phyloP scores from a whole-genome alignment of 169 alveolate species.

The Hepatocystis sp. region DNA sequence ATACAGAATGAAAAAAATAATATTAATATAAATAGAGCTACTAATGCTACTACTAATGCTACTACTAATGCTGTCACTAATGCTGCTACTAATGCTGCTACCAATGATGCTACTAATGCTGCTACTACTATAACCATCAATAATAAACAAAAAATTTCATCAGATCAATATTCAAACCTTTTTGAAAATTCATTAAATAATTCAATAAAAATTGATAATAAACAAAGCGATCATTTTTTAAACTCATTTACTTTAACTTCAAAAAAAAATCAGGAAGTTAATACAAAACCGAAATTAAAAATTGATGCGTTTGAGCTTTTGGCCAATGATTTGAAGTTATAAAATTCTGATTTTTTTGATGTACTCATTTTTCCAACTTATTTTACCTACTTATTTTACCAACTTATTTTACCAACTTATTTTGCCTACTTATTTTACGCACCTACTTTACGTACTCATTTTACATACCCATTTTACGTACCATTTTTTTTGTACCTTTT shows the following conservation, averaged over 20 bases:
- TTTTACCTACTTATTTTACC: no score
- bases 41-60: neutral
- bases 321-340: constrained; percentile 48
- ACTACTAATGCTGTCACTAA: neutral
- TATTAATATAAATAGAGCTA: neutral
- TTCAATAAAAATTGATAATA: constrained; percentile 12
- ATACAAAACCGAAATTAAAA: constrained; percentile 39
- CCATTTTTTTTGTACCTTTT: no score
- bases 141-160: neutral
- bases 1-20: neutral
- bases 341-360: no score
- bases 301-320: constrained; percentile 57
- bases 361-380: no score
- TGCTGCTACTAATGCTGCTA: no score
- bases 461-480: no score
- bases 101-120: neutral
- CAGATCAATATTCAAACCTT: neutral
- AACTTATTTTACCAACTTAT: no score
- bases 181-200: constrained; percentile 5
- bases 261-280: constrained; percentile 28
- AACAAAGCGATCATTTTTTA: constrained; percentile 30
- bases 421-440: no score
- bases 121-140: neutral
- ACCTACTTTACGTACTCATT: no score
- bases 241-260: constrained; percentile 35